Conservation (phyloP, 73 alveolate genomes). For the Loxodes magnus region DNA sequence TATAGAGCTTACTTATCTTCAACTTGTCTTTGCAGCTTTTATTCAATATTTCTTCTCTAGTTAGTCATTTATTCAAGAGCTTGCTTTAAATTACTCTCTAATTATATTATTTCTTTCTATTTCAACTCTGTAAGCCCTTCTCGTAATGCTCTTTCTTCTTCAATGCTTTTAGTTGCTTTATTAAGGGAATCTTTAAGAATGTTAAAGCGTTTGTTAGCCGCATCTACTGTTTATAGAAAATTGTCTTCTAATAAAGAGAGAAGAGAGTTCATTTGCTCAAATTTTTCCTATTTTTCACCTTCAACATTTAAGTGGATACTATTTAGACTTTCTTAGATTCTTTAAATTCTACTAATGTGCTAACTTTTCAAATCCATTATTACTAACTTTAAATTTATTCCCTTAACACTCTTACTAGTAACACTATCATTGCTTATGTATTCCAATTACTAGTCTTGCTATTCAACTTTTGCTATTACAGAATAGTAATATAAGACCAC, state of each 20-base stretch:
- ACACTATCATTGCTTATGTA: too few relatives aligned
- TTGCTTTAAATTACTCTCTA: neutral
- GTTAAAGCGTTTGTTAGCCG: neutral
- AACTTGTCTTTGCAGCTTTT: conserved; percentile 1
- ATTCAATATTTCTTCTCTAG: conserved; percentile 8
- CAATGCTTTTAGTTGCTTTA: conserved; percentile 8
- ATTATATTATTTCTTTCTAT: neutral
- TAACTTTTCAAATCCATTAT: too few relatives aligned
- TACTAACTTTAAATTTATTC: too few relatives aligned
- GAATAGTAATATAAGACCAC: too few relatives aligned
- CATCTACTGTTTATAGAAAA: conserved; percentile 3
- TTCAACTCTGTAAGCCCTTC: conserved; percentile 1
- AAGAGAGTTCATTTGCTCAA: conserved; percentile 1
- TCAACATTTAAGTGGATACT: conserved; percentile 9
- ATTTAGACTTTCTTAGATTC: conserved; percentile 9
- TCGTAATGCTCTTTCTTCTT: conserved; percentile 9
- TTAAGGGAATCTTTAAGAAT: conserved; percentile 7
- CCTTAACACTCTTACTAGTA: too few relatives aligned
- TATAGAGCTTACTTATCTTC: conserved; percentile 7
- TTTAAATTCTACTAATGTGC: conserved; percentile 1
- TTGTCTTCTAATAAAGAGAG: conserved; percentile 4
- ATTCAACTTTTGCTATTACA: too few relatives aligned
- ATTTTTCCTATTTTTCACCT: neutral
- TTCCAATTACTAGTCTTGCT: too few relatives aligned
- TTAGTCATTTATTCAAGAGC: conserved; percentile 2